phyloP scores from a whole-genome alignment of 345 rosid species.

The Atalantia buxifolia region DNA sequence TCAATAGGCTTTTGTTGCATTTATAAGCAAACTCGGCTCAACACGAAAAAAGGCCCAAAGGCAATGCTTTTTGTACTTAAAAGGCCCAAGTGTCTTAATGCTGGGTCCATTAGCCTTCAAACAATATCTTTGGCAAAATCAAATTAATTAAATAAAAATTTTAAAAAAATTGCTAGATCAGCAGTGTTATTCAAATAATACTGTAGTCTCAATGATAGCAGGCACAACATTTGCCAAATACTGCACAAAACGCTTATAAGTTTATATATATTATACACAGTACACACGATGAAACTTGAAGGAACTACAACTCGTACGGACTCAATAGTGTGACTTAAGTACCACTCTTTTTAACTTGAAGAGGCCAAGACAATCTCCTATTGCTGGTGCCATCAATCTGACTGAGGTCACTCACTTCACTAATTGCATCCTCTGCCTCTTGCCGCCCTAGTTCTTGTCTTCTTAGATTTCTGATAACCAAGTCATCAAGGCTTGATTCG shows the following conservation, averaged over 20 bases:
- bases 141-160: not conserved
- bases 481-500: slow-evolving; percentile 63
- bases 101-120: not conserved
- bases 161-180: not conserved
- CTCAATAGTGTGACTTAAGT: not conserved
- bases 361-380: slow-evolving; percentile 93
- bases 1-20: not conserved
- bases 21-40: not conserved
- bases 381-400: slow-evolving; percentile 43
- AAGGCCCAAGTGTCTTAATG: not conserved
- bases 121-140: not conserved
- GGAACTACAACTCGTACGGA: not conserved
- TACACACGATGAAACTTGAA: not conserved
- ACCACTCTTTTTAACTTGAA: slow-evolving; percentile 47
- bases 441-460: slow-evolving; percentile 38
- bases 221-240: not conserved
- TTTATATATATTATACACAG: not conserved
- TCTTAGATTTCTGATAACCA: slow-evolving; percentile 39
- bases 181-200: not conserved
- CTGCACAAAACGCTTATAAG: not conserved
- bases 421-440: slow-evolving; percentile 42
- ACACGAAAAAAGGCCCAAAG: not conserved
- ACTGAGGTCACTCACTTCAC: slow-evolving; percentile 33
- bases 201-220: not conserved
- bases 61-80: not conserved